Conservation (phyloP, 2,329 filamentous ascomycete genomes). For the Macrophomina phaseolina region DNA sequence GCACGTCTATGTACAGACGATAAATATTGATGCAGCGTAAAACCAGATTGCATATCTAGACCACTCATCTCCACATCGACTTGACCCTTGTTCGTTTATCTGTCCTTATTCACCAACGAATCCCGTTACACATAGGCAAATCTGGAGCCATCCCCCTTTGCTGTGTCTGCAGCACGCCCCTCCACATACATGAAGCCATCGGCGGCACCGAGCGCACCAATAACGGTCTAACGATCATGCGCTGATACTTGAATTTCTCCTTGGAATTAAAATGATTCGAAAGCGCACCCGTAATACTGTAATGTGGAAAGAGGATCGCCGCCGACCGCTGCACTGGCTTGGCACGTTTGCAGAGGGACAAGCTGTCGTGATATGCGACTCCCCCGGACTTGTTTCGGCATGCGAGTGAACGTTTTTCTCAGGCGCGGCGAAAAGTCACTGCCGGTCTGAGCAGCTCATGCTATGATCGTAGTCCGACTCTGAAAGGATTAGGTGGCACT, state of each 20-base stretch:
- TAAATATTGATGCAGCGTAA: too few relatives aligned
- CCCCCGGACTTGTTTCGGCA: not conserved
- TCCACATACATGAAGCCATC: conserved; percentile 45
- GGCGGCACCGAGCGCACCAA: conserved; percentile 38
- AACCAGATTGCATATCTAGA: not conserved
- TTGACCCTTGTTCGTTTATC: conserved; percentile 34
- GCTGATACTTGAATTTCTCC: conserved; percentile 26
- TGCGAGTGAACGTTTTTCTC: not conserved
- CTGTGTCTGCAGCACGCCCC: conserved; percentile 38
- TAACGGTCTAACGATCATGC: conserved; percentile 32
- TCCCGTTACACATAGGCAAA: conserved; percentile 43
- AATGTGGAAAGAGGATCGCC: conserved; percentile 1
- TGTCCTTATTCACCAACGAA: conserved; percentile 40
- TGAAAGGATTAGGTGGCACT: too few relatives aligned
- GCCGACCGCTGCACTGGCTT: not conserved
- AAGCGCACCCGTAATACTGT: conserved; percentile 27
- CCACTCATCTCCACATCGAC: not conserved
- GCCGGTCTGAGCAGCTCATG: too few relatives aligned
- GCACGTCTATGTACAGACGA: not conserved
- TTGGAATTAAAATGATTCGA: conserved; percentile 27
- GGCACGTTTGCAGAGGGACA: not conserved
- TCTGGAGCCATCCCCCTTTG: conserved; percentile 38
- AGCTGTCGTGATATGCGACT: not conserved
- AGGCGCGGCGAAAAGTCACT: not conserved
- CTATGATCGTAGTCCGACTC: too few relatives aligned